Evolutionary conservation across 768 basidiomycete species (phyloP).

Genomic region (Kwoniella dendrophila): DNA sequence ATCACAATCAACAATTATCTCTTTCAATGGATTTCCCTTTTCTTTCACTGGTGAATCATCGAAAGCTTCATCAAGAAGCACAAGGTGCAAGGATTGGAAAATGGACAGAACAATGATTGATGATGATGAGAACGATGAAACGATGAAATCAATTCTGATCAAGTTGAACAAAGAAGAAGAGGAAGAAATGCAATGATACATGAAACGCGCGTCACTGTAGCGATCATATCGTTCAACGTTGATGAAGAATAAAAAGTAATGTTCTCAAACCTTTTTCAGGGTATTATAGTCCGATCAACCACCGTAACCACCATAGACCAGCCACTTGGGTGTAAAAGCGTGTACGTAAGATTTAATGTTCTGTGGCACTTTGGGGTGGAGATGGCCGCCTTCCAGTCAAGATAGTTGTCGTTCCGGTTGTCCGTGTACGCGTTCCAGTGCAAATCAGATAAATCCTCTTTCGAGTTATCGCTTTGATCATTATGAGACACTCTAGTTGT

Average conservation of each 20-base stretch:
- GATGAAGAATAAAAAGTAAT: no score
- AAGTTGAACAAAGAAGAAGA: not conserved
- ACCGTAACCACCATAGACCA: no score
- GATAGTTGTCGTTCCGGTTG: no score
- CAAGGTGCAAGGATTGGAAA: constrained; percentile 2
- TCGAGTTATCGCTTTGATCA: no score
- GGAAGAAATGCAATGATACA: constrained; percentile 4
- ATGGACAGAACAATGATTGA: not conserved
- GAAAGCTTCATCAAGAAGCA: constrained; percentile 11
- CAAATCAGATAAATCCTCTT: no score
- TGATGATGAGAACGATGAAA: constrained; percentile 6
- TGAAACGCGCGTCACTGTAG: constrained; percentile 15
- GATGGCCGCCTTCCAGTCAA: no score
- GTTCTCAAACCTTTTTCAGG: constrained; percentile 8
- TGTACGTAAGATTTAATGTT: no score
- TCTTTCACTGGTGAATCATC: not conserved
- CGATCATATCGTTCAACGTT: not conserved
- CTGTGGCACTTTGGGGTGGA: no score
- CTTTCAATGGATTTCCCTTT: constrained; percentile 3
- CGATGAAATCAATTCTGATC: not conserved
- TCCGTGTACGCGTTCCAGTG: no score
- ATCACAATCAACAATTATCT: not conserved
- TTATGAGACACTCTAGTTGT: no score
- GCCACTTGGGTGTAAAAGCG: no score
- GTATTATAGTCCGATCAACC: constrained; percentile 7